Base-by-base conservation (phyloP, 2,329 filamentous ascomycete species). In the Neopestalotiopsis sp. region DNA sequence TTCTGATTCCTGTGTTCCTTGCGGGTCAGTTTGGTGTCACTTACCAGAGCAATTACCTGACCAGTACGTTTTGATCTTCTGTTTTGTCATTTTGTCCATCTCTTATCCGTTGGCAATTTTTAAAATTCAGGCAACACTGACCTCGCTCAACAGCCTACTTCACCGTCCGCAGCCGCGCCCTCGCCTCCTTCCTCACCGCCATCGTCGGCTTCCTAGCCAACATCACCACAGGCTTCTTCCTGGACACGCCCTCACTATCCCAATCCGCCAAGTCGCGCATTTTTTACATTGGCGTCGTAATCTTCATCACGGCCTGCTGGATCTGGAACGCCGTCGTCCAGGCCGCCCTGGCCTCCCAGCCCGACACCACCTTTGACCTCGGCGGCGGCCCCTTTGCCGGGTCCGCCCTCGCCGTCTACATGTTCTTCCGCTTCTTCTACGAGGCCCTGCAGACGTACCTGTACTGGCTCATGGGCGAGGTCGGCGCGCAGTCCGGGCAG, bases 381-480 rank as follows among this genome's bases (percentile, higher is more conserved):
- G 61, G 61, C 24, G 61, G 38, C n/a, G 42, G 61, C 24, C 28
- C 61, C 10, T 64, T 64, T 12, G 61, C n/a, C 10, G 40, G 20
- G 9, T 64, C 61, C 20, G 61, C 38, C 13, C 28, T 64, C 24
- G 61, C 61, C 20, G 61, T 64, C 10, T 64, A 64, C 61, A 28
- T 64, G 61, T 52, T n/a, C 7, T 64, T 64, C 61, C 61, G 61
- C 3, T 64, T 64, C 42, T 49, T 64, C 9, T 64, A 64, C 40
- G 61, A 64, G 40, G 61, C 61, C 13, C 61, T 64, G 61, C 61
- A 64, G 28, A 64, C 61, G 12, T 64, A 64, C 24, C 20, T 64
- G 12, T 64, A 64, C 61, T 64, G 61, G 61, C 17, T 64, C 10
- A 64, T 64, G 61, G 61, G 61, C 24, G 40, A 45, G 24, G 61